Base-by-base conservation (phyloP, 176 grass and related monocot genomes). In the Guadua angustifolia region DNA sequence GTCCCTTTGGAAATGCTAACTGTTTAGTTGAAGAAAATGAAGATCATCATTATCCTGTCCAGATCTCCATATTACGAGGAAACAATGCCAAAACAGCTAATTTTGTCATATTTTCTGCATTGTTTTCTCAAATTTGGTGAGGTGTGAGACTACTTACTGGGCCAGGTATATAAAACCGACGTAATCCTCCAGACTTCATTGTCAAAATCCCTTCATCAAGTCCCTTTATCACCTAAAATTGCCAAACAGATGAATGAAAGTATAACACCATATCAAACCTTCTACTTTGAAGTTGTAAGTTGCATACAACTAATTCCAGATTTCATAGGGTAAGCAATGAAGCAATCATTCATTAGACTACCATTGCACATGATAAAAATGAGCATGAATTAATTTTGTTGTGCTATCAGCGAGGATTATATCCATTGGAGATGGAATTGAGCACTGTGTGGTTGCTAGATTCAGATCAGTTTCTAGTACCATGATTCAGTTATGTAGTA, bases 171-270 rank as follows among this genome's bases (percentile, higher is more conserved):
- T 95, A 99, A 38, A 99, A 26, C 16, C 96, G 91, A 2, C 96
- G 93, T 56, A 94, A 83, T 78, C 96, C 96, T 82, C 96, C 96
- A 73, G 90, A 83, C 77, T 95, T 99, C 96, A 99, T 99, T 19
- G 72, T 73, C 83, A 99, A 87, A 75, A 99, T 88, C 4, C 96
- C 96, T 84, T 99, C 96, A 83, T 95, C 93, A 72, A 99, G 96
- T 39, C 96, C 96, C 70, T 89, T 92, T 36, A 99, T 89, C 69
- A 99, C 96, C 96, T 99, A 71, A 50, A 16, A 17, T 21, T 42
- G 2, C 21, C 4, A 74, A 67, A 72, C 5, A 60, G 16, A 70
- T 44, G 49, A 73, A 45, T 69, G 18, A 33, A 1, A 46, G 21
- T 10, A 58, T 9, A 61, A 10, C 15, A 5, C 3, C 7, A 68